These are phyloP conservation scores for Pythium coloratum DNA, from an alignment of 352 stramenopile genomes.

Conservation along the genomic window DNA sequence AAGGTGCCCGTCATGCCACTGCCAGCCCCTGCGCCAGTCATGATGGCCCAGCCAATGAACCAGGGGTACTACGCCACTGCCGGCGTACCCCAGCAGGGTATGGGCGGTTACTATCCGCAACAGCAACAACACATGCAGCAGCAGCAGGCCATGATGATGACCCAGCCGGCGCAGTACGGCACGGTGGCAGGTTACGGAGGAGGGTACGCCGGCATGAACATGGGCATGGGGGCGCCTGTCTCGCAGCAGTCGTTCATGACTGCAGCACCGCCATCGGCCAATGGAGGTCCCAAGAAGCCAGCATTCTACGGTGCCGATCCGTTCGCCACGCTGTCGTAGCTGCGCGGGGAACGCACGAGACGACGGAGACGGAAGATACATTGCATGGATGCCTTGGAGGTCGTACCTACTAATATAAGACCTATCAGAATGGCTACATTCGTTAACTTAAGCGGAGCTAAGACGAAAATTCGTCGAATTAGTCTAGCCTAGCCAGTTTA, in stretches of 20 bases:
- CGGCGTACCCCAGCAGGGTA: neutral
- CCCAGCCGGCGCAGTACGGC: slow-evolving; percentile 20
- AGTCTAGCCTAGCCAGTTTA: neutral
- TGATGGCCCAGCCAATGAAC: slow-evolving; percentile 15
- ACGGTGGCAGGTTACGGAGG: slow-evolving; percentile 22
- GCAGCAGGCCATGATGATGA: slow-evolving; percentile 23
- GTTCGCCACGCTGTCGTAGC: slow-evolving; percentile 30
- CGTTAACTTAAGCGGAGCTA: neutral
- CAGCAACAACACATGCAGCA: slow-evolving; percentile 10
- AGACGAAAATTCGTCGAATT: neutral
- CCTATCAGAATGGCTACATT: neutral
- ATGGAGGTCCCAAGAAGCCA: slow-evolving; percentile 10
- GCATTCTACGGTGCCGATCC: slow-evolving; percentile 27
- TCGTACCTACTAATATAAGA: slow-evolving; percentile 5
- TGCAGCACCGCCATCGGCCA: slow-evolving; percentile 4
- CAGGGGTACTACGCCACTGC: slow-evolving; percentile 22
- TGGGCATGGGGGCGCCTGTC: slow-evolving; percentile 11
- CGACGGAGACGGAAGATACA: neutral
- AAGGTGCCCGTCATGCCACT: slow-evolving; percentile 64
- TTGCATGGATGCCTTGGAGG: neutral
- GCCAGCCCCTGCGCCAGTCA: slow-evolving; percentile 19
- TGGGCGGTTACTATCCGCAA: slow-evolving; percentile 19
- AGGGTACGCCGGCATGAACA: slow-evolving; percentile 18
- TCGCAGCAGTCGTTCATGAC: slow-evolving; percentile 31
- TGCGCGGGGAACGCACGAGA: neutral